These are phyloP conservation scores for Rhodosporidiobolus odoratus DNA, from an alignment of 768 basidiomycete genomes.

Conservation along the genomic window DNA sequence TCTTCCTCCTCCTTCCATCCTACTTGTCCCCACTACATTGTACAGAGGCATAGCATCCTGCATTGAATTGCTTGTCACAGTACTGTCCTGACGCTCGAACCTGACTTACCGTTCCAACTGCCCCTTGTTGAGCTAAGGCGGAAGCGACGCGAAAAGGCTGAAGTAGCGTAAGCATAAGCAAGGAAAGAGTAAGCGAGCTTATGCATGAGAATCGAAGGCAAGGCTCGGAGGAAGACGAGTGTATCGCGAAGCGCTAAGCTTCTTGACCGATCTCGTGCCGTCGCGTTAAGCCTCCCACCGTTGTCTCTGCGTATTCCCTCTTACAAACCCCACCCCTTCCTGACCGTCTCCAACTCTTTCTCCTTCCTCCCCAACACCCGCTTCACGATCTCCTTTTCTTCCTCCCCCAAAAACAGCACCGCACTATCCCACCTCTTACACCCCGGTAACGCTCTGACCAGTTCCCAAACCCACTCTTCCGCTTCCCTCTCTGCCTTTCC, in stretches of 20 bases:
- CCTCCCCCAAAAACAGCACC: constrained; percentile 5
- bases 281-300: neutral
- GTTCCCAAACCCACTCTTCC: neutral
- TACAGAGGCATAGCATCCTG: no score
- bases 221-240: neutral
- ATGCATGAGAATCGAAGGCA: neutral
- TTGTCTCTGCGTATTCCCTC: neutral
- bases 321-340: neutral
- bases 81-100: no score
- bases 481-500: neutral
- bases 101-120: no score
- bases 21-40: no score
- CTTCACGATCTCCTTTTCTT: constrained; percentile 3
- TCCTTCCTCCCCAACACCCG: neutral
- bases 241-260: no score
- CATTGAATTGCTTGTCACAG: no score
- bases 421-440: constrained; percentile 18
- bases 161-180: no score
- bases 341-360: neutral
- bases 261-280: no score
- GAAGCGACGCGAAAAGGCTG: no score
- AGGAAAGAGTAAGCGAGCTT: no score
- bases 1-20: no score
- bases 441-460: neutral
- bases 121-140: no score